Percentiles rank a stretch among this genome's conserved stretches.
phyloP scores from a whole-genome alignment of 2,329 filamentous ascomycete species.

The Cladophialophora immunda region DNA sequence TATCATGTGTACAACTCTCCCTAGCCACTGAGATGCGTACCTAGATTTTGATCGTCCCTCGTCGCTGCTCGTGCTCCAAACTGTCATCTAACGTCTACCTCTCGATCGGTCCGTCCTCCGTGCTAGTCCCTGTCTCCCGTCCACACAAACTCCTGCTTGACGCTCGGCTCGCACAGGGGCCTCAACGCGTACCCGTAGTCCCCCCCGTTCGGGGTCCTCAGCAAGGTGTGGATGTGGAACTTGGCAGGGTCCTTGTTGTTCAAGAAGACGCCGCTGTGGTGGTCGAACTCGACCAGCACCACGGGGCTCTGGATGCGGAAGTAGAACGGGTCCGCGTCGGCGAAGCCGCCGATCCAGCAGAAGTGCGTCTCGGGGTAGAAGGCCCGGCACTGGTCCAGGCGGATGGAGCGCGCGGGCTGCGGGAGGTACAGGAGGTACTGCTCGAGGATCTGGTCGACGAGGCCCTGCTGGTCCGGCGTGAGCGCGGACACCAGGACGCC shows the following conservation, averaged over 20 bases:
- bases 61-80: too few relatives aligned
- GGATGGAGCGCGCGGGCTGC: slow-evolving; percentile 59
- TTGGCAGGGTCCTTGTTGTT: slow-evolving; percentile 76
- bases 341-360: slow-evolving; percentile 77
- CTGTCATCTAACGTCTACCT: too few relatives aligned
- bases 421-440: slow-evolving; percentile 77
- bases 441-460: slow-evolving; percentile 67
- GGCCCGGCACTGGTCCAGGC: slow-evolving; percentile 62
- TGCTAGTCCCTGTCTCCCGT: slow-evolving; percentile 37
- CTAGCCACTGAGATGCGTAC: too few relatives aligned
- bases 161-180: slow-evolving; percentile 44
- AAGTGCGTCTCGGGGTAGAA: slow-evolving; percentile 78
- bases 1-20: neutral
- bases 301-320: slow-evolving; percentile 81
- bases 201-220: slow-evolving; percentile 76
- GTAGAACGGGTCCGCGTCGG: slow-evolving; percentile 74
- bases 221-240: slow-evolving; percentile 80
- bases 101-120: too few relatives aligned
- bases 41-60: too few relatives aligned
- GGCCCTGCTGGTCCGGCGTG: slow-evolving; percentile 56
- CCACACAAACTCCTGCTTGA: slow-evolving; percentile 50
- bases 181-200: slow-evolving; percentile 73
- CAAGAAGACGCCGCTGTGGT: slow-evolving; percentile 80
- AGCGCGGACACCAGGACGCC: slow-evolving; percentile 67
- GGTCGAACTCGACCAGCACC: slow-evolving; percentile 78